phyloP scores from a whole-genome alignment of 257 asterid genomes.

The Dorcoceras hygrometricum region DNA sequence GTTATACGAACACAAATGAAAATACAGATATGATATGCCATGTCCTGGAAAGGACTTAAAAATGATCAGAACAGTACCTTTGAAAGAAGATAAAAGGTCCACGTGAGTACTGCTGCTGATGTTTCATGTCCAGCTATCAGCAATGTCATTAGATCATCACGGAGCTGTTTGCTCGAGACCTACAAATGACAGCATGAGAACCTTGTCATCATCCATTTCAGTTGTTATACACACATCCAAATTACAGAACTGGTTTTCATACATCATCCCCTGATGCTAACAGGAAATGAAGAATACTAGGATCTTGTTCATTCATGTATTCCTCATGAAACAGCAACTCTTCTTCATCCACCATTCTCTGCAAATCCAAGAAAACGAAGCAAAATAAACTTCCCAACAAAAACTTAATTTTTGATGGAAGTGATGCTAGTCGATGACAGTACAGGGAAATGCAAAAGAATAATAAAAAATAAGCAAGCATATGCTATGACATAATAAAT shows the following conservation, averaged over 20 bases:
- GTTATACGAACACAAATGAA: constrained; percentile 16
- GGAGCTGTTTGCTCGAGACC: constrained; percentile 99
- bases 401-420: background rate
- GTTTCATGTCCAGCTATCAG: constrained; percentile 99
- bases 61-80: constrained; percentile 41
- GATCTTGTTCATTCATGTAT: constrained; percentile 96
- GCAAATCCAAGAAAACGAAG: constrained; percentile 33
- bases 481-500: constrained; percentile 1
- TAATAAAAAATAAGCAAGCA: constrained; percentile 7
- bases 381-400: background rate
- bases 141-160: constrained; percentile 96
- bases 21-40: background rate
- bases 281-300: constrained; percentile 93
- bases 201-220: constrained; percentile 26
- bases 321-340: constrained; percentile 97
- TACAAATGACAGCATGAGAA: constrained; percentile 39
- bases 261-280: constrained; percentile 97
- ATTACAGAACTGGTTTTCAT: constrained; percentile 28
- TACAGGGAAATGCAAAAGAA: background rate
- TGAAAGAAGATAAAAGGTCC: constrained; percentile 96
- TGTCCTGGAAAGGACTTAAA: constrained; percentile 9
- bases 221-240: constrained; percentile 18
- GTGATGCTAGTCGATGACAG: background rate
- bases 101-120: constrained; percentile 95
- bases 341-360: constrained; percentile 96